Percentiles rank a stretch among this genome's conserved stretches.
Evolutionary conservation across 495 filamentous ascomycete species (phyloP).

Genomic region (Platismatia glauca): DNA sequence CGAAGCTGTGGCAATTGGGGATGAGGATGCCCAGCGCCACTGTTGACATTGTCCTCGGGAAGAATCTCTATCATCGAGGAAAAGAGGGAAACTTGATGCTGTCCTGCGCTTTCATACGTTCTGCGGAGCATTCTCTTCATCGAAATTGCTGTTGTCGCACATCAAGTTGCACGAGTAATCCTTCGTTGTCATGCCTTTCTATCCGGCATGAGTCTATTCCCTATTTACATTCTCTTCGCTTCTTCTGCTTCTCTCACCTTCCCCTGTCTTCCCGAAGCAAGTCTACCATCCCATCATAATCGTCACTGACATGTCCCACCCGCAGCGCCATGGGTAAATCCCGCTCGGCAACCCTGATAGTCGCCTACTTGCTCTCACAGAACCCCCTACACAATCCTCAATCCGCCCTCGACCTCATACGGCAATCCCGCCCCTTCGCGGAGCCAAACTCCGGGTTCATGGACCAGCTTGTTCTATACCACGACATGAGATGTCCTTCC

Average conservation of each 20-base stretch:
- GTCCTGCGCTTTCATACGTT: not conserved
- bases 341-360: slow-evolving; percentile 72
- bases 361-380: slow-evolving; percentile 74
- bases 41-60: not conserved
- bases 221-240: not conserved
- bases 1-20: not conserved
- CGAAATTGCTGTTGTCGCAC: not conserved
- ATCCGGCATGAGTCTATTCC: not conserved
- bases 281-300: not conserved
- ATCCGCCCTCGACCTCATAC: slow-evolving; percentile 54
- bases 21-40: not conserved
- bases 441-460: slow-evolving; percentile 88
- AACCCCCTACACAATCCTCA: slow-evolving; percentile 31
- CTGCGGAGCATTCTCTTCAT: not conserved
- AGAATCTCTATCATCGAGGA: not conserved
- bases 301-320: slow-evolving; percentile 26
- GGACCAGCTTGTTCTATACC: slow-evolving; percentile 76
- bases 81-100: not conserved
- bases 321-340: slow-evolving; percentile 93
- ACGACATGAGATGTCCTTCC: slow-evolving; percentile 68
- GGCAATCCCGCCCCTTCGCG: slow-evolving; percentile 57
- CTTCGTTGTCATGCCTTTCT: not conserved
- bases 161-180: not conserved
- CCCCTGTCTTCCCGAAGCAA: not conserved
- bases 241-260: not conserved